Evolutionary conservation across 2,329 filamentous ascomycete genomes (phyloP), one percentile per base, ranked within the genome.

Genomic region (Colletotrichum cuscutae): DNA sequence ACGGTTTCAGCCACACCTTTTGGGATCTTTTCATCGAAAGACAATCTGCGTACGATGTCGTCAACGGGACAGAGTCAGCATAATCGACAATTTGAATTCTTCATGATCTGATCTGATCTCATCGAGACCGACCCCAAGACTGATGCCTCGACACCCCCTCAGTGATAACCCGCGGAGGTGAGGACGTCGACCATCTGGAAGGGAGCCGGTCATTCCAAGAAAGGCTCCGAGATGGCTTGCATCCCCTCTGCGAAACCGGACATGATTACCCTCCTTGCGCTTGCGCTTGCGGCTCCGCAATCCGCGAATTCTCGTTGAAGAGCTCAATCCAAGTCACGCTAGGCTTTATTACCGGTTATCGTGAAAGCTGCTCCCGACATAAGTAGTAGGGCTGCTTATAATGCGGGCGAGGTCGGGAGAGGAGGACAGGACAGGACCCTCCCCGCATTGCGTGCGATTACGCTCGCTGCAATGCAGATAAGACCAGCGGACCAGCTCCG

Each of bases 1-100:
- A 57, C 54, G 26, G 59, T 28, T 28, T 62, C 59, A 52, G 59
- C 59, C 61, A 54, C 61, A 62, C 57, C 32, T 30, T 53, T 59
- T 30, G 57, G 42, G 24, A 52, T 30, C 37, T n/a, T 49, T 19
- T 8, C 42, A 4, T n/a, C 19, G 42, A n/a, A n/a, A 11, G 37
- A 54, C 58, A 49, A 46, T 4, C 13, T 26, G 3, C 24, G 15
- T 49, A 62, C 19, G 24, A 19, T 32, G 15, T 30, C 37, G 42
- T 49, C 42, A 19, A 49, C 8, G 24, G 58, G 58, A 30, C 37
- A 9, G 13, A 19, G 26, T 15, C 15, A 42, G 15, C 13, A 19
- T 12, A 11, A 37, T 46, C 13, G n/a, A 59, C n/a, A 24, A 37
- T 15, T 9, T 26, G 15, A 12, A 30, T 46, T n/a, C 2, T 37